Base-by-base conservation (phyloP, 2,329 filamentous ascomycete species). In the Xylaria sp. region DNA sequence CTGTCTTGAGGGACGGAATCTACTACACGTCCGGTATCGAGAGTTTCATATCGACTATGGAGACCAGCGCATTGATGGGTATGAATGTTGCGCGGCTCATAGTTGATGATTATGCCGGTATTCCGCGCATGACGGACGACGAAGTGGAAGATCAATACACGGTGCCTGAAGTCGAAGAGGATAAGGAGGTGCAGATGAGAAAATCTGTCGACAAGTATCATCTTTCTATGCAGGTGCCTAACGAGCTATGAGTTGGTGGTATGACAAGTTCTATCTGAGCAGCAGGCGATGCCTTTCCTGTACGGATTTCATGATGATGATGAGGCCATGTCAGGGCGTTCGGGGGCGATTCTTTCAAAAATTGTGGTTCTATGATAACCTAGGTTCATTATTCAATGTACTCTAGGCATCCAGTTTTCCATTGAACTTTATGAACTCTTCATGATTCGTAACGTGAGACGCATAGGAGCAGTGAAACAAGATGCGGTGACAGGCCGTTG, bases 41-140 rank as follows among this genome's bases (percentile, higher is more conserved):
- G 76, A 88, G 88, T 66, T 97, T 99, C 72, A 95, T 97, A 66
- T 94, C 89, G 8, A 96, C 92, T 0, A 97, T 99, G 94, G 94
- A 99, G 79, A 97, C 94, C 5, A 96, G 87, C 72, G 89, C 91
- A 1, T 75, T 97, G 66, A 94, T 94, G 85, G 94, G 94, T 0
- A 91, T 83, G 82, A 94, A 94, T 70, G 86, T 94, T 18, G 91
- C 90, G 7, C 81, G 80, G 63, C 75, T 94, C 57, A 79, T 93
- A 51, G 79, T 86, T 0, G 83, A 92, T 68, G 83, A 83, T 55
- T 84, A 72, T 19, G 51, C 68, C 4, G 64, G 60, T 7, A 59
- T 65, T 3, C 37, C 59, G 0, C 60, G 59, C 11, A n/a, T 50
- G 3, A 49, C 57, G 35, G 57, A 62, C 2, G 51, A 58, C 1